These are phyloP conservation scores for Aspergillus sp. DNA, from an alignment of 2,329 filamentous ascomycete species.

Conservation along the genomic window DNA sequence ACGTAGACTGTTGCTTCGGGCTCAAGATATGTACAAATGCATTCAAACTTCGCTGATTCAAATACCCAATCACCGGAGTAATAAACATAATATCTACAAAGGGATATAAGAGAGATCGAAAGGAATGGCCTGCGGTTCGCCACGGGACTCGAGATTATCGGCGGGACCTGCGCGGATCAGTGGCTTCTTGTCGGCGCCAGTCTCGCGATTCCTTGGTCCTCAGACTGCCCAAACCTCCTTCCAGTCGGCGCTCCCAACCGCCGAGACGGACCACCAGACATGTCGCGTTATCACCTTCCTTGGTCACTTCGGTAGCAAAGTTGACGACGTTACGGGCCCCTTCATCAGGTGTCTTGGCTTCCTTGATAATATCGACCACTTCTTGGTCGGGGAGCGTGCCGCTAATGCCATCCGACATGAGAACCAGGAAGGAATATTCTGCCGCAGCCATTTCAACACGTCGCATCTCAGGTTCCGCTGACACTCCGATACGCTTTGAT, in stretches of 20 bases:
- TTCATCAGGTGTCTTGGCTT: constrained; percentile 85
- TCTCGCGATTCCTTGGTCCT: constrained; percentile 91
- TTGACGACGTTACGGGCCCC: constrained; percentile 74
- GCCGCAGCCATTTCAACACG: constrained; percentile 76
- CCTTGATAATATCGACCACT: constrained; percentile 93
- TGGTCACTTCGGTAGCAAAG: constrained; percentile 82
- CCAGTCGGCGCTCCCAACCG: constrained; percentile 62
- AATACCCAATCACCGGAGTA: neutral
- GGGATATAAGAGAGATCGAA: neutral
- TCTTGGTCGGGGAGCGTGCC: constrained; percentile 88
- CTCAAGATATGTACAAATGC: neutral
- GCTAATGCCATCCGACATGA: constrained; percentile 85
- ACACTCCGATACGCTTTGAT: constrained; percentile 88
- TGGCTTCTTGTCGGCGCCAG: constrained; percentile 74
- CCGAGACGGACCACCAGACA: constrained; percentile 62
- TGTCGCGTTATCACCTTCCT: constrained; percentile 62
- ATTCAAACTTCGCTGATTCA: neutral
- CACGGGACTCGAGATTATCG: constrained; percentile 20
- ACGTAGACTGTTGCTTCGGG: neutral
- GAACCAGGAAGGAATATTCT: constrained; percentile 83
- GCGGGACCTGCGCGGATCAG: constrained; percentile 73
- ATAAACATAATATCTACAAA: neutral
- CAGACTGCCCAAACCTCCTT: constrained; percentile 84
- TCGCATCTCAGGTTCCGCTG: constrained; percentile 85
- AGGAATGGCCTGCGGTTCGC: neutral